Base-by-base conservation (phyloP, 805 yeast genomes). In the Phaffomyces opuntiae region DNA sequence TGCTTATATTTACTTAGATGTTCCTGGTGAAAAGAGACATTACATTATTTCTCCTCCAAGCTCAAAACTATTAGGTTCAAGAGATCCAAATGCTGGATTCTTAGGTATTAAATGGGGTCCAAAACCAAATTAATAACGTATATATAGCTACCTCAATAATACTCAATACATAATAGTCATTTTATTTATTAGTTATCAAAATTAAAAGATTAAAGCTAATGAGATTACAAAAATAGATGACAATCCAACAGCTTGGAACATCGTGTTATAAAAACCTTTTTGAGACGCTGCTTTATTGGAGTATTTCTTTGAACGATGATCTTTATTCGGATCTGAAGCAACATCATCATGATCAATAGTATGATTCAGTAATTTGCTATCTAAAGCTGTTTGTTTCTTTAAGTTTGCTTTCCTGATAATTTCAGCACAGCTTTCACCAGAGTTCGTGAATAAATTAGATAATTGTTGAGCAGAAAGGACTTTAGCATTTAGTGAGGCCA, bases 91-190 rank as follows among this genome's bases (percentile, higher is more conserved):
- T 17, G 57, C 68, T 5, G 90, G 91, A 1, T 83, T 87, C 58
- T 68, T 87, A 49, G 95, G 96, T 29, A 80, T 87, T 42, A 81
- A 78, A 56, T 88, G 96, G 96, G 96, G 96, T 1, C 86, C 90
- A 36, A 81, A 75, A 61, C 78, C 77, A 51, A 78, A 77, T 38
- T 61, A 48, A 49, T 21, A 21, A 21, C 24, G 24, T 21, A 3
- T 21, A 21, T 21, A 4, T 21, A 29, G 9, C 31, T 29, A 29
- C 31, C 9, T 11, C 14, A 29, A 29, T 9, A 21, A 21, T 21
- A 21, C 9, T 29, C 13, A 35, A 35, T 35, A 35, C 19, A 35
- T 35, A 17, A 35, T 39, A 39, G 13, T 17, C 31, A 24, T 25
- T 16, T 16, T 16, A 4, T 33, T 33, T n/a, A 26, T 5, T 27